Conservation (phyloP, 768 basidiomycete species). For the Lepiota brunneoincarnata region DNA sequence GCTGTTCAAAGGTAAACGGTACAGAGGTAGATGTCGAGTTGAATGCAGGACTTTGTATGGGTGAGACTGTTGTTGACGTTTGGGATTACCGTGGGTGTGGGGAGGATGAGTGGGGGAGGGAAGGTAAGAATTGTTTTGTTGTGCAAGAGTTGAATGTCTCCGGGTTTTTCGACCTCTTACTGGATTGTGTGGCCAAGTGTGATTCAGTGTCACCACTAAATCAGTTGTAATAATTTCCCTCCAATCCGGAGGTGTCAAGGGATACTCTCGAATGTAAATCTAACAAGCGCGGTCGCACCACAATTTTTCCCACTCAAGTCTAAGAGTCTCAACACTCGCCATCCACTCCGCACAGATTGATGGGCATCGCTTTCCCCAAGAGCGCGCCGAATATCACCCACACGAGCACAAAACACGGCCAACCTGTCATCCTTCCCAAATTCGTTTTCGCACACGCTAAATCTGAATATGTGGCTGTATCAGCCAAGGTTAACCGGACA, state of each 20-base stretch:
- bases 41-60: conserved; percentile 58
- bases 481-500: background rate
- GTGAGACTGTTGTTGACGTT: conserved; percentile 80
- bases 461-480: conserved; percentile 18
- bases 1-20: conserved; percentile 59
- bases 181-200: conserved; percentile 55
- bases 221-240: too few species aligned
- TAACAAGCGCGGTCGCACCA: conserved; percentile 34
- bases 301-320: conserved; percentile 48
- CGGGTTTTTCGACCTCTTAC: conserved; percentile 63
- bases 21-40: conserved; percentile 84
- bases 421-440: conserved; percentile 43
- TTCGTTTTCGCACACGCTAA: conserved; percentile 37
- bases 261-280: conserved; percentile 27
- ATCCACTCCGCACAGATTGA: conserved; percentile 17
- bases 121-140: conserved; percentile 76
- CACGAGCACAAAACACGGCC: conserved; percentile 51
- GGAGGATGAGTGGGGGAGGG: conserved; percentile 69
- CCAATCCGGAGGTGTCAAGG: too few species aligned
- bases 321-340: conserved; percentile 48
- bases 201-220: conserved; percentile 66
- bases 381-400: conserved; percentile 36
- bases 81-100: conserved; percentile 54
- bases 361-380: conserved; percentile 23
- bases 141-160: conserved; percentile 64